phyloP scores from a whole-genome alignment of 352 stramenopile genomes.

The Elongisporangium anandrum region DNA sequence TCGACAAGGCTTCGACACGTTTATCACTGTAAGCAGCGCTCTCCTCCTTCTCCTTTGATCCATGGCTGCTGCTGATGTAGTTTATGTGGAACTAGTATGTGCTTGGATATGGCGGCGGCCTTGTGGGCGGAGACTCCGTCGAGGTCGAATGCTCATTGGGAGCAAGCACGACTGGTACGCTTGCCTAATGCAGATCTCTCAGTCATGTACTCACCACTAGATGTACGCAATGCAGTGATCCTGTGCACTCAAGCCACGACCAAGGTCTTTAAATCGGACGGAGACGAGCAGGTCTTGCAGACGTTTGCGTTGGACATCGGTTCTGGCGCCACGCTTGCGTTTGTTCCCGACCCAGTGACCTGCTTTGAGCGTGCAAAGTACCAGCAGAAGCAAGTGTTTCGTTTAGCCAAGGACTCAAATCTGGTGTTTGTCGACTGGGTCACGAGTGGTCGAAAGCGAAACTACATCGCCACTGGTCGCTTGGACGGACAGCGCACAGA shows the following conservation, averaged over 20 bases:
- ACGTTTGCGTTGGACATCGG: slow-evolving; percentile 45
- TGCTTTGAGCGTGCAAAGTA: slow-evolving; percentile 77
- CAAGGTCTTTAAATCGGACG: slow-evolving; percentile 82
- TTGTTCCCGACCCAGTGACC: slow-evolving; percentile 76
- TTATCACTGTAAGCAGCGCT: slow-evolving; percentile 49
- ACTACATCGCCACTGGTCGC: slow-evolving; percentile 58
- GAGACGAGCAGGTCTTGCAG: slow-evolving; percentile 47
- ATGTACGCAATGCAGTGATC: slow-evolving; percentile 33
- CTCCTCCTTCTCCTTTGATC: background rate
- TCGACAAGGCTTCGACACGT: slow-evolving; percentile 59
- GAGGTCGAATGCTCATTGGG: slow-evolving; percentile 51
- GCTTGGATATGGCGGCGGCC: slow-evolving; percentile 74
- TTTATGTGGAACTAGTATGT: slow-evolving; percentile 48
- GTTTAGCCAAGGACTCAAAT: slow-evolving; percentile 37
- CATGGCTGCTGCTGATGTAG: background rate
- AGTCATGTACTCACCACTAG: slow-evolving; percentile 3
- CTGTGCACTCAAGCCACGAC: slow-evolving; percentile 80
- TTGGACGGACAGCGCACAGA: slow-evolving; percentile 57
- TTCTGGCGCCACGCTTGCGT: slow-evolving; percentile 52
- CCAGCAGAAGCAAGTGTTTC: slow-evolving; percentile 59
- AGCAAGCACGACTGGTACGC: slow-evolving; percentile 41
- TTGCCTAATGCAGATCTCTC: background rate
- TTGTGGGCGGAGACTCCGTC: slow-evolving; percentile 74
- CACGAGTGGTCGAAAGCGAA: slow-evolving; percentile 80
- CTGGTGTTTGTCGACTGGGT: slow-evolving; percentile 85